These are phyloP conservation scores for Diplogelasinospora grovesii DNA, from an alignment of 495 filamentous ascomycete species.

Conservation along the genomic window DNA sequence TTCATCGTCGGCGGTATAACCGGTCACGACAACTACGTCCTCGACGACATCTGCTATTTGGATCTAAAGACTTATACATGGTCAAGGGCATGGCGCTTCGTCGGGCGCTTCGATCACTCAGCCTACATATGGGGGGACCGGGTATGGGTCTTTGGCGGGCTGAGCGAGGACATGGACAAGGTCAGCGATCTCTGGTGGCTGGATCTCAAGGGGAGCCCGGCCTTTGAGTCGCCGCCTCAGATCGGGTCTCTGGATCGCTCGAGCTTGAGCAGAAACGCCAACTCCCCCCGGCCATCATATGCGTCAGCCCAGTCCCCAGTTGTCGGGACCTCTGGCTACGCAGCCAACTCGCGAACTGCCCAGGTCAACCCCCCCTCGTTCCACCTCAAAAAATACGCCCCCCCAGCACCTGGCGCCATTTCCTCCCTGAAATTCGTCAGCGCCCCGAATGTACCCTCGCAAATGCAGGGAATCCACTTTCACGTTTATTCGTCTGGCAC, in stretches of 20 bases:
- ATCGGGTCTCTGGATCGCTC: constrained; percentile 56
- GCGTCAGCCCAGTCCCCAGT: constrained; percentile 31
- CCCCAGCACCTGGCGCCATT: constrained; percentile 69
- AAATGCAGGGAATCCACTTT: constrained; percentile 85
- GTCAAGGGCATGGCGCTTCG: constrained; percentile 94
- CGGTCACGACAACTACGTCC: constrained; percentile 76
- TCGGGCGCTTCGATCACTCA: constrained; percentile 86
- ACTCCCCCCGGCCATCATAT: constrained; percentile 39
- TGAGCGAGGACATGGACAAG: constrained; percentile 92
- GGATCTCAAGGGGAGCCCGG: constrained; percentile 82
- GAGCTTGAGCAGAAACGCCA: constrained; percentile 23
- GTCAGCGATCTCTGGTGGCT: constrained; percentile 94
- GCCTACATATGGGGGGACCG: constrained; percentile 82
- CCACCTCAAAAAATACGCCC: constrained; percentile 64
- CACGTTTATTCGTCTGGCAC: constrained; percentile 91
- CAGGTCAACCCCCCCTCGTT: constrained; percentile 69
- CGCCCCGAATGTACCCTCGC: constrained; percentile 78
- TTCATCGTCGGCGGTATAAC: constrained; percentile 90
- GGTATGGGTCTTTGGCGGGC: constrained; percentile 95
- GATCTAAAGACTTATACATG: constrained; percentile 97
- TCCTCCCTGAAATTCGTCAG: constrained; percentile 84
- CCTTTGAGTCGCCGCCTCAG: constrained; percentile 67
- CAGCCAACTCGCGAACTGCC: constrained; percentile 81
- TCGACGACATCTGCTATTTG: constrained; percentile 93
- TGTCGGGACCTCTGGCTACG: constrained; percentile 65